These are phyloP conservation scores for Clonostachys byssicola DNA, from an alignment of 2,329 filamentous ascomycete genomes.

Conservation along the genomic window DNA sequence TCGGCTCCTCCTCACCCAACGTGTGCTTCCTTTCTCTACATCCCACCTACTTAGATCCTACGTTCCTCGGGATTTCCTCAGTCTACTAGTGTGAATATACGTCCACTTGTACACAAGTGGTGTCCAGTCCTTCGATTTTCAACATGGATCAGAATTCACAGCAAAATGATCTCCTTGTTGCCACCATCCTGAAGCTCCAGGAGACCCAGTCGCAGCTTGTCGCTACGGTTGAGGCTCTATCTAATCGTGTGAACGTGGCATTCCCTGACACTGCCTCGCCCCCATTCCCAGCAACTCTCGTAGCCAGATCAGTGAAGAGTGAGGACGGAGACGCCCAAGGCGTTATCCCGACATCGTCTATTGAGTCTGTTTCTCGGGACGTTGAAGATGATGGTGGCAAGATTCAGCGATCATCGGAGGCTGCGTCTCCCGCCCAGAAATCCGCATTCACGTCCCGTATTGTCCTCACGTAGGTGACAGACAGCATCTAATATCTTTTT, in stretches of 20 bases:
- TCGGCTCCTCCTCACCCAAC: no score
- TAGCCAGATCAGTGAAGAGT: background rate
- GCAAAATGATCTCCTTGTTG: constrained; percentile 10
- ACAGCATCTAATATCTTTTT: background rate
- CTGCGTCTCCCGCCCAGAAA: constrained; percentile 26
- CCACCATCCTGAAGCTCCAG: constrained; percentile 32
- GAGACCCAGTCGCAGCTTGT: constrained; percentile 34
- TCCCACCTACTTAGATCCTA: no score
- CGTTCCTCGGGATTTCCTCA: no score
- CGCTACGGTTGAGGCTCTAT: constrained; percentile 31
- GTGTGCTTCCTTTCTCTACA: no score
- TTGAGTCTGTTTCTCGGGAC: background rate
- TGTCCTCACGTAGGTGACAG: constrained; percentile 39
- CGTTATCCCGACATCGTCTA: background rate
- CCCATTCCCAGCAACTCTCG: background rate
- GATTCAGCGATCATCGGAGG: constrained; percentile 3
- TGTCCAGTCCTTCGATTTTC: background rate
- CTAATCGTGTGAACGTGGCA: constrained; percentile 15
- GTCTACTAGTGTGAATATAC: no score
- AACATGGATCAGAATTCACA: constrained; percentile 1
- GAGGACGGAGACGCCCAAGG: background rate
- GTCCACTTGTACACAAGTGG: no score
- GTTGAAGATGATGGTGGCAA: background rate
- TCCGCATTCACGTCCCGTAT: constrained; percentile 49
- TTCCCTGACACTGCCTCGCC: background rate